A percentile compares a stretch with the other conserved stretches of the same genome.
phyloP scores from a whole-genome alignment of 139 green algal species.

The Medakamo hakoo region DNA sequence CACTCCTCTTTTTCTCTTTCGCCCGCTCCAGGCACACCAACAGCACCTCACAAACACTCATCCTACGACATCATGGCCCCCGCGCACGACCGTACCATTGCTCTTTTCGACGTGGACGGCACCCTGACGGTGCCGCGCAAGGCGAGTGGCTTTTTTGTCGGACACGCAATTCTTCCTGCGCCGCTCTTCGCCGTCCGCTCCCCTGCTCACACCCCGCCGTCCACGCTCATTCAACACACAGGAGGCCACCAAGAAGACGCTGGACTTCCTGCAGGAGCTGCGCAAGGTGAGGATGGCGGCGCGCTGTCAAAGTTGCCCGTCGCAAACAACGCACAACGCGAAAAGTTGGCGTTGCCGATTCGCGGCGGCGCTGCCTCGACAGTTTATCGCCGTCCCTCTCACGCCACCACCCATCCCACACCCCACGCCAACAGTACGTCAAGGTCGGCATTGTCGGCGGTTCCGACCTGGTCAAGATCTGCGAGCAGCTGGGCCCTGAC shows the following conservation, averaged over 20 bases:
- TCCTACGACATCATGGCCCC: too few species aligned
- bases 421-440: constrained; percentile 36
- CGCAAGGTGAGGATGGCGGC: constrained; percentile 44
- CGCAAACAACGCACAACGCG: too few species aligned
- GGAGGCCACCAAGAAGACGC: constrained; percentile 18
- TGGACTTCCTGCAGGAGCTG: constrained; percentile 67
- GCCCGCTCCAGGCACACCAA: too few species aligned
- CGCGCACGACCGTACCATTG: constrained; percentile 25
- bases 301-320: too few species aligned
- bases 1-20: too few species aligned
- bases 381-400: too few species aligned
- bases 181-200: too few species aligned
- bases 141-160: too few species aligned
- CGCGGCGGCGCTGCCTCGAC: too few species aligned
- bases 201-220: not conserved
- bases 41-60: too few species aligned
- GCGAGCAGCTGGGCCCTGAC: constrained; percentile 83
- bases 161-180: too few species aligned
- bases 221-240: not conserved
- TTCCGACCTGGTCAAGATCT: constrained; percentile 89
- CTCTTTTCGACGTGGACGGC: constrained; percentile 93
- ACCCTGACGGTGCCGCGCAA: constrained; percentile 82
- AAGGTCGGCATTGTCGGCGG: constrained; percentile 93
- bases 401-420: not conserved
- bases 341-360: too few species aligned